Base-by-base conservation (phyloP, 345 rosid species). In the Anacardium occidentale region DNA sequence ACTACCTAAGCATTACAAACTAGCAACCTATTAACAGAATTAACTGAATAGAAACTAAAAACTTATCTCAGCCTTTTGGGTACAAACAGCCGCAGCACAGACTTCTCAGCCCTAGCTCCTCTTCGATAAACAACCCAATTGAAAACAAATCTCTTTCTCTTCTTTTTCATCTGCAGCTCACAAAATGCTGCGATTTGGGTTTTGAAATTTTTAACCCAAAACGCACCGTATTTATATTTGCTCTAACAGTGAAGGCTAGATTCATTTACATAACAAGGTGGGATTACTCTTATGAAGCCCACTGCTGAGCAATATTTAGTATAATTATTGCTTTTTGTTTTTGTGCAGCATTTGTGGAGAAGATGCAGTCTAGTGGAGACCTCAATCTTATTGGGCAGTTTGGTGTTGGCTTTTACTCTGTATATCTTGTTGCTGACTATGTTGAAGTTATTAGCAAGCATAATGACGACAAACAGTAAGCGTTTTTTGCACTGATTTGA, bases 401-500 rank as follows among this genome's bases (percentile, higher is more conserved):
- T 83, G 99, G 99, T 66, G 99, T 95, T 81, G 99, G 99, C 68
- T 95, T 95, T 82, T 95, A 95, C 75, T 95, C 99, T 21, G 99
- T 92, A 1, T 95, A 95, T 81, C 96, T 95, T 24, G 97, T 92
- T 40, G 96, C 99, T 78, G 99, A 95, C 83, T 91, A 91, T 51
- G 97, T 95, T 48, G 99, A 95, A 88, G 99, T 95, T 66, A 82
- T 91, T 64, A 92, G 98, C 85, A 95, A 95, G 81, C 93, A 95
- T 76, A 95, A 92, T 45, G 99, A 95, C 42, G 99, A 95, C 74
- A 91, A 62, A 70, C 99, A 95, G 99, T 95, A 74, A 81, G 94
- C n/a, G 68, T 34, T 68, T 32, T 17, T 13, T 37, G 34, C 69
- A 12, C 54, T 34, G 24, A 57, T 42, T 32, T 32, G 6, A 34